Evolutionary conservation across 2,329 filamentous ascomycete species (phyloP).

Genomic region (Geosmithia morbida): DNA sequence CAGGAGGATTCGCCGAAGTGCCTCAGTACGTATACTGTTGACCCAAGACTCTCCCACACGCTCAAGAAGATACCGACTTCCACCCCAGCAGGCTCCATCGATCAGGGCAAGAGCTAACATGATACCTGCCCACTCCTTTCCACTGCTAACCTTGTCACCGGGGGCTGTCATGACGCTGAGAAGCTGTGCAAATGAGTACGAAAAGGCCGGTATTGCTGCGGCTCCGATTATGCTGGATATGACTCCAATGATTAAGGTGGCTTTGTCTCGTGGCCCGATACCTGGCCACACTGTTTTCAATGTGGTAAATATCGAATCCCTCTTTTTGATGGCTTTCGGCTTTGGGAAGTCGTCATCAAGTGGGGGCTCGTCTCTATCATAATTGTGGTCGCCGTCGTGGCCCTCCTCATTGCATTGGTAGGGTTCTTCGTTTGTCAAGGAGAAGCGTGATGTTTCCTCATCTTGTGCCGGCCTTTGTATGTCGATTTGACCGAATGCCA

Average conservation of each 20-base stretch:
- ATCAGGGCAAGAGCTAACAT: constrained; percentile 53
- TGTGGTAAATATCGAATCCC: constrained; percentile 10
- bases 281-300: constrained; percentile 53
- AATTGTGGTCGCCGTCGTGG: neutral
- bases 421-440: no score
- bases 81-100: constrained; percentile 52
- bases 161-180: constrained; percentile 53
- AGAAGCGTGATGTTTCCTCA: neutral
- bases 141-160: constrained; percentile 28
- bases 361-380: neutral
- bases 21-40: constrained; percentile 51
- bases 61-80: constrained; percentile 60
- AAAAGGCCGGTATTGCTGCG: constrained; percentile 57
- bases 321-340: neutral
- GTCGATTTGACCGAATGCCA: no score
- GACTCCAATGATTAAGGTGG: constrained; percentile 44
- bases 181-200: constrained; percentile 60
- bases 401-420: no score
- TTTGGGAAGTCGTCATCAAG: neutral
- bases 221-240: constrained; percentile 50
- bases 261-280: constrained; percentile 34
- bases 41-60: constrained; percentile 63
- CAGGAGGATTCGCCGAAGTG: constrained; percentile 53
- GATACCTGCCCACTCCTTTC: constrained; percentile 52
- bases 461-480: neutral